Evolutionary conservation across 768 basidiomycete species (phyloP), one percentile per base, ranked within the genome.

Genomic region (Trametes elegans): DNA sequence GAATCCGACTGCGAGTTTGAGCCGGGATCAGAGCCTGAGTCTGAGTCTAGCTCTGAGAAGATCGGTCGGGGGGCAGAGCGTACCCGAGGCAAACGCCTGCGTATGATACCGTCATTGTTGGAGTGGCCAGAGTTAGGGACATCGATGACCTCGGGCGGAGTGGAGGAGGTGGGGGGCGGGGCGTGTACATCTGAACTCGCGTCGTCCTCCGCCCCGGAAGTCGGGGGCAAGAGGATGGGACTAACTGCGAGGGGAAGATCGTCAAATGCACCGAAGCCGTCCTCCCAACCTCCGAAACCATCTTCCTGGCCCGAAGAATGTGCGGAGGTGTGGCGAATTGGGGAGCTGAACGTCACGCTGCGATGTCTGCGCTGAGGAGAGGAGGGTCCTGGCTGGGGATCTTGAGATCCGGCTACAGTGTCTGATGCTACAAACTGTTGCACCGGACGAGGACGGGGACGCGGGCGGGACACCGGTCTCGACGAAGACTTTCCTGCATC

Each of bases 211-310:
- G 29, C 23, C 11, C 45, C 40, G 14, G 23, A n/a, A n/a, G 7
- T 16, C 45, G 5, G 51, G 40, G 21, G 26, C 49, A 3, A 24
- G 51, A 55, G 62, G 28, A 59, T n/a, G n/a, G 61, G 49, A 11
- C 16, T 16, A 4, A 43, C 24, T 58, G 65, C 34, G 61, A 54
- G 24, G 59, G 59, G n/a, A 43, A 7, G 43, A 18, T 45, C 27
- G 7, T 38, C 41, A 13, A 32, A 49, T 9, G 21, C 7, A 5
- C 27, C n/a, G 23, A 44, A 39, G 28, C 46, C 28, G 42, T 57
- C 16, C 21, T 46, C 49, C 49, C 42, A 56, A 3, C 23, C n/a
- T 0, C 39, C 40, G 14, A 24, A 38, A 5, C 16, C 14, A 3
- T 46, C 18, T 3, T 44, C 48, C 1, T 24, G 26, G 7, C 16